Evolutionary conservation across 75 land plant species (phyloP), one percentile per base, ranked within the genome.

Genomic region (Cryptomeria japonica): DNA sequence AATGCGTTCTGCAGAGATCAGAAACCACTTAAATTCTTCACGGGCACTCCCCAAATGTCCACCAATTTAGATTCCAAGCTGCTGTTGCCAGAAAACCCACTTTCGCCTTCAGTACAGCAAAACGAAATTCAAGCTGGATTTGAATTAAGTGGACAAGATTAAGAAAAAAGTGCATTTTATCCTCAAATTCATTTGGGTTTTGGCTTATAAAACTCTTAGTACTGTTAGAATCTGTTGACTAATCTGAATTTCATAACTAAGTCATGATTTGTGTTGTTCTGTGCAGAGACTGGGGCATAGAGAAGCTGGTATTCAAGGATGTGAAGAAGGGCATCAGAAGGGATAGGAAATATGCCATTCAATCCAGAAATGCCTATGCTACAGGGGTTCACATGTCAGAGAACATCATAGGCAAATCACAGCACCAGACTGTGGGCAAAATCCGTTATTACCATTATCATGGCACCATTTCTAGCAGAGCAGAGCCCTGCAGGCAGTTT

Each of bases 331-430:
- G 96, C 25, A 87, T 93, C 13, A 86, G 95, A 84, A 84, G 95
- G 72, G 99, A 97, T 85, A 87, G 98, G 6, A 97, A 97, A 83
- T 97, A 97, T 83, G 99, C 96, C 25, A 91, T 97, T 14, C 96
- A 95, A 58, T 94, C 96, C 12, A 86, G 94, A 34, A 92, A 92
- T 78, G 97, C 92, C 38, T 89, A 91, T 64, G 93, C 99, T 2
- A 92, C 98, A 0, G 96, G 98, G 0, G 96, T 96, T n/a, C 99
- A 96, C 91, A 90, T 95, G 94, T 96, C 98, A 5, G 92, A 93
- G 84, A 90, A 96, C 87, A 39, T 80, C 12, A 85, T 73, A 11
- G 98, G 98, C 2, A 79, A 84, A 87, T 93, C 91, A 1, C 89
- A 87, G 9, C 94, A 94, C 91, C 90, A 86, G 75, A 77, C 38